A percentile compares a stretch with the other conserved stretches of the same genome.
phyloP scores from a whole-genome alignment of 805 yeast species.

The Isabelozyma pseudorhagii region DNA sequence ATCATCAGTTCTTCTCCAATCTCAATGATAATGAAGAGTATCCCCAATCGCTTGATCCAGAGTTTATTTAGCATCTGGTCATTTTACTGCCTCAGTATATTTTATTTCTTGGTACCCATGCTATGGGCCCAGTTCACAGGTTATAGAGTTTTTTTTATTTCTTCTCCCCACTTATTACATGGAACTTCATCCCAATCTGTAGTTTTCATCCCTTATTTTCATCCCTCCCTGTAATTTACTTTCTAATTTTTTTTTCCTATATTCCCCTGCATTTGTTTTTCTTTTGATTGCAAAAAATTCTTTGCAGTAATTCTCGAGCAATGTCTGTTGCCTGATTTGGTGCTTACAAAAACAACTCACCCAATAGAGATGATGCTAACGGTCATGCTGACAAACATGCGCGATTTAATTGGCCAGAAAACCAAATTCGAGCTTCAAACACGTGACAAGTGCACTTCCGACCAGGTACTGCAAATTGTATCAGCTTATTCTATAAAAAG shows the following conservation, averaged over 20 bases:
- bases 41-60: background rate
- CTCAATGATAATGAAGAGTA: background rate
- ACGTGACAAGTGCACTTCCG: background rate
- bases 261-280: background rate
- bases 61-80: background rate
- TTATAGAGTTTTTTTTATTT: background rate
- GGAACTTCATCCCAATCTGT: too few relatives aligned
- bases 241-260: too few relatives aligned
- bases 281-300: background rate
- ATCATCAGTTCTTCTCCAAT: background rate
- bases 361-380: background rate
- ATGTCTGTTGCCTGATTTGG: background rate
- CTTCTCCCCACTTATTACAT: background rate
- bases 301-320: background rate
- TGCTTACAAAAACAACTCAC: background rate
- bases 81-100: too few relatives aligned
- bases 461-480: background rate
- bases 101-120: background rate
- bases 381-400: slow-evolving; percentile 8
- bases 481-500: background rate
- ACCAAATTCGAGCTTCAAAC: background rate
- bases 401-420: slow-evolving; percentile 7
- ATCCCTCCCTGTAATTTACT: background rate
- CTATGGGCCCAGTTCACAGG: background rate
- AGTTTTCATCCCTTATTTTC: background rate